Base-by-base conservation (phyloP, 1,284 basidiomycete genomes). In the Tylopilus sp. region DNA sequence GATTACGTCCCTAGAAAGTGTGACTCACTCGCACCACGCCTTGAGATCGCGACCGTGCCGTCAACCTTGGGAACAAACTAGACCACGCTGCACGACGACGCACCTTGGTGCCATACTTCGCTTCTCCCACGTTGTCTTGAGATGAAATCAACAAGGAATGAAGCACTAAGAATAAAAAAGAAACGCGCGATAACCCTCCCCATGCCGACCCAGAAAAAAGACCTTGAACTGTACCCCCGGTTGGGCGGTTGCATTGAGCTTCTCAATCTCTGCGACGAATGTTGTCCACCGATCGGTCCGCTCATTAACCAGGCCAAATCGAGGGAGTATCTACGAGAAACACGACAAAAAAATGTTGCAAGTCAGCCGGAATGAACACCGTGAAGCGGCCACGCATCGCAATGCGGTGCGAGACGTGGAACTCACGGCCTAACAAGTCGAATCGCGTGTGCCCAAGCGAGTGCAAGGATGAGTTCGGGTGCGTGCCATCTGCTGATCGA, bases 101-200 rank as follows among this genome's bases (percentile, higher is more conserved):
- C 53, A 78, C 80, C 61, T 73, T 54, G 1, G 74, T 75, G 0
- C 89, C 89, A 60, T 93, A 89, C 59, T 87, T 86, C 9, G 66
- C 66, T 56, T 86, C 81, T 0, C 74, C 92, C 6, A 87, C 72
- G 52, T 92, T 92, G 64, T 92, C 86, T 89, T 25, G 18, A 41
- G n/a, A 21, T 5, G 12, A n/a, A 11, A 18, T 47, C 38, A 49
- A 30, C 19, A n/a, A n/a, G n/a, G n/a, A n/a, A n/a, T n/a, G n/a
- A n/a, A n/a, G n/a, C n/a, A n/a, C n/a, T n/a, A n/a, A n/a, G 13
- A 11, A 34, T 9, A 15, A 19, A 18, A 21, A 31, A 23, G 7
- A 38, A 21, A 59, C 52, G 41, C 23, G 59, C 55, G 55, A 39
- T 72, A 84, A 44, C 88, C 89, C 68, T 90, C 71, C 0, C 89